These are phyloP conservation scores for Talaromyces rugulosus DNA, from an alignment of 2,329 filamentous ascomycete species.

Conservation along the genomic window DNA sequence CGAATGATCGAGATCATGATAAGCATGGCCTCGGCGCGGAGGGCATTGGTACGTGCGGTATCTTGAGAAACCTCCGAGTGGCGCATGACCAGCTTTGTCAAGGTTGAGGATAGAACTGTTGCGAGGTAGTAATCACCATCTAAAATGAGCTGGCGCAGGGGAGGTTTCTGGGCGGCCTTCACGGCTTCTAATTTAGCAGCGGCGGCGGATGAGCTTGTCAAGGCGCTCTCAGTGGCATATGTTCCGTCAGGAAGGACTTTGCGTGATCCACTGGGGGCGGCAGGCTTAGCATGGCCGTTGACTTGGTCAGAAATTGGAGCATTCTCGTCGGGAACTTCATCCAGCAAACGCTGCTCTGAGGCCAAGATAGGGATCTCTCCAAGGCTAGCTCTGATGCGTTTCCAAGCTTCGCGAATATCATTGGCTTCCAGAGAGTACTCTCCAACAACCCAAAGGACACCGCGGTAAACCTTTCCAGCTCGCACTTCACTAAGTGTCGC, in stretches of 20 bases:
- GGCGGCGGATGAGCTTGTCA: slow-evolving; percentile 86
- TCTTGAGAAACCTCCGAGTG: slow-evolving; percentile 91
- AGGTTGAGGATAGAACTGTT: slow-evolving; percentile 88
- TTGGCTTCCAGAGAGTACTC: slow-evolving; percentile 93
- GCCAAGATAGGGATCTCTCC: slow-evolving; percentile 96
- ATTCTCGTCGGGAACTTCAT: slow-evolving; percentile 70
- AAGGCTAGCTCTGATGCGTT: slow-evolving; percentile 84
- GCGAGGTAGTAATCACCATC: slow-evolving; percentile 97
- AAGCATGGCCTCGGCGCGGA: slow-evolving; percentile 95
- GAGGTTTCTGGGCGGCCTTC: slow-evolving; percentile 94
- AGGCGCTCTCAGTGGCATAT: slow-evolving; percentile 92
- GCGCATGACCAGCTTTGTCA: slow-evolving; percentile 97
- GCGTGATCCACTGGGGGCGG: slow-evolving; percentile 75
- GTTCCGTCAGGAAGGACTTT: slow-evolving; percentile 95
- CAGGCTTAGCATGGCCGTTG: slow-evolving; percentile 73
- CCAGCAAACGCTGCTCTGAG: slow-evolving; percentile 86
- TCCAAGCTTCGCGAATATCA: slow-evolving; percentile 96
- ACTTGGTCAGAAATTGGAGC: slow-evolving; percentile 64
- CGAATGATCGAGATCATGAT: slow-evolving; percentile 99
- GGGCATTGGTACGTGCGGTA: slow-evolving; percentile 79
- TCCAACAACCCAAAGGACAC: slow-evolving; percentile 94
- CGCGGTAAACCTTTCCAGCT: slow-evolving; percentile 94
- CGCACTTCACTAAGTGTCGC: slow-evolving; percentile 89
- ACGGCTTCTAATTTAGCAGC: slow-evolving; percentile 92
- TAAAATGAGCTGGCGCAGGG: slow-evolving; percentile 87